A percentile compares a stretch with the other conserved stretches of the same genome.
Evolutionary conservation across 768 basidiomycete species (phyloP).

Genomic region (Austroboletus festivus): DNA sequence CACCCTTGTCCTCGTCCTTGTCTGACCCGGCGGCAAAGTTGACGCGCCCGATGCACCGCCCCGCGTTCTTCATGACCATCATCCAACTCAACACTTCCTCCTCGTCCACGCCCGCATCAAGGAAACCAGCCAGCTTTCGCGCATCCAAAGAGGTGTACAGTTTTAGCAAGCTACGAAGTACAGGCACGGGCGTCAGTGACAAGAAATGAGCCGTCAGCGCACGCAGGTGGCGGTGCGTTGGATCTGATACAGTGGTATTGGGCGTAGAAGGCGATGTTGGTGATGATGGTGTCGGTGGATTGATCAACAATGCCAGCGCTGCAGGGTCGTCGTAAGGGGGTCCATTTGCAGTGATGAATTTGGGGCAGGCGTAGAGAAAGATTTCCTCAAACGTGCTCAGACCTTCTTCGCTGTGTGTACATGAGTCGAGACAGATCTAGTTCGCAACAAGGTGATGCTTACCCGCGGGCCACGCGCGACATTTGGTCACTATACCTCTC

Average conservation of each 20-base stretch:
- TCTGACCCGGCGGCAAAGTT: slow-evolving; percentile 41
- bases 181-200: slow-evolving; percentile 74
- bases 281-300: slow-evolving; percentile 37
- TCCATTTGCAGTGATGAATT: slow-evolving; percentile 93
- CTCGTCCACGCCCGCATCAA: slow-evolving; percentile 72
- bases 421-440: background rate
- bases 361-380: slow-evolving; percentile 92
- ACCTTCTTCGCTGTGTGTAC: slow-evolving; percentile 55
- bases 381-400: slow-evolving; percentile 51
- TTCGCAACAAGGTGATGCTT: slow-evolving; percentile 35
- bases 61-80: slow-evolving; percentile 93
- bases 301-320: slow-evolving; percentile 50
- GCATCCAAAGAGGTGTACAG: slow-evolving; percentile 93
- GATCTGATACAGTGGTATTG: slow-evolving; percentile 43
- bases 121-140: slow-evolving; percentile 86
- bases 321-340: slow-evolving; percentile 86
- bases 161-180: slow-evolving; percentile 88
- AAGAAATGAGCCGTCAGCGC: slow-evolving; percentile 83
- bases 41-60: slow-evolving; percentile 59
- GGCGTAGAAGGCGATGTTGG: slow-evolving; percentile 23
- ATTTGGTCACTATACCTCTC: slow-evolving; percentile 94
- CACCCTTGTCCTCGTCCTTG: slow-evolving; percentile 34
- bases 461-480: slow-evolving; percentile 80
- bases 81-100: slow-evolving; percentile 94
- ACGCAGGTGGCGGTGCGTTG: slow-evolving; percentile 78